Conservation (phyloP, 129 eudicot species). For the Pittosporum tobira region DNA sequence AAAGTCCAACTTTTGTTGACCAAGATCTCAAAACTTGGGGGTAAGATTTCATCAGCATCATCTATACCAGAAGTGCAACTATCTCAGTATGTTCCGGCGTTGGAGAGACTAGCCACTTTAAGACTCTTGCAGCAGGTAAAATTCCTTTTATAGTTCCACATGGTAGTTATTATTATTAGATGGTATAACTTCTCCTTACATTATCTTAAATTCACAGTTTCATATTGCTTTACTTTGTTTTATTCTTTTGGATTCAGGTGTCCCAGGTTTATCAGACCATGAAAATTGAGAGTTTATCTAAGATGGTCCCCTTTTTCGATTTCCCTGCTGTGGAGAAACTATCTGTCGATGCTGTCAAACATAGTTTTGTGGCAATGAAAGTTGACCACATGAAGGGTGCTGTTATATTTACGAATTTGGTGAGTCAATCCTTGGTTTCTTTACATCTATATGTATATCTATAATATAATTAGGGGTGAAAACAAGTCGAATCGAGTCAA, state of each 20-base stretch:
- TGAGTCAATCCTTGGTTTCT: no score
- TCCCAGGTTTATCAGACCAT: conserved; percentile 69
- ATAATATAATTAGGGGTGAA: no score
- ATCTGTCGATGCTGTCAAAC: conserved; percentile 67
- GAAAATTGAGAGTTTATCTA: conserved; percentile 50
- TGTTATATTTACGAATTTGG: conserved; percentile 48
- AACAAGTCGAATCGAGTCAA: no score
- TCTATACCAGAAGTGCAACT: conserved; percentile 75
- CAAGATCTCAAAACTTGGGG: conserved; percentile 66
- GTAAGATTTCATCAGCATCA: conserved; percentile 65
- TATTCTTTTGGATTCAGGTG: conserved; percentile 34
- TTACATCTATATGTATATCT: no score
- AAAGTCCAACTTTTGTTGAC: conserved; percentile 58
- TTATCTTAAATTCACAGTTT: not conserved
- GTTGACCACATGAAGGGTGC: conserved; percentile 67
- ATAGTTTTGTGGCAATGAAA: conserved; percentile 55
- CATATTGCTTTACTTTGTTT: no score
- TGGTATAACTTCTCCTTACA: no score
- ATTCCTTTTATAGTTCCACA: not conserved
- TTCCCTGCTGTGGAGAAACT: conserved; percentile 61
- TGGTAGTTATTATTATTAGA: not conserved
- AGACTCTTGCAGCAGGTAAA: conserved; percentile 76
- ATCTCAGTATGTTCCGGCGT: conserved; percentile 46
- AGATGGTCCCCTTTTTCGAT: conserved; percentile 67
- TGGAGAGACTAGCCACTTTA: conserved; percentile 68